A percentile compares a stretch with the other conserved stretches of the same genome.
phyloP scores from a whole-genome alignment of 176 grass and related monocot species.

The Chloris gayana region DNA sequence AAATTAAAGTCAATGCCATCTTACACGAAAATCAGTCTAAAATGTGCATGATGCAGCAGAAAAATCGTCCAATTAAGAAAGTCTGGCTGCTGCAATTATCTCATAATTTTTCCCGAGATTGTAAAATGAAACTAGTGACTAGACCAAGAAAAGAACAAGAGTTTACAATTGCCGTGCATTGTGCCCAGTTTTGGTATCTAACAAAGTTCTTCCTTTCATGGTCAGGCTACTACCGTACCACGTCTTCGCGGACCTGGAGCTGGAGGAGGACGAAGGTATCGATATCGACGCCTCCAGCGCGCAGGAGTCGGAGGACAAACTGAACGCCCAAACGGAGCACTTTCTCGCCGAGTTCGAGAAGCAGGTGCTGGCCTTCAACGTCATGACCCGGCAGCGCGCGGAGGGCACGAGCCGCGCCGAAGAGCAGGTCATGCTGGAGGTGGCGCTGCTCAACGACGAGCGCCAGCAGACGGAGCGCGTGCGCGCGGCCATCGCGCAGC shows the following conservation, averaged over 20 bases:
- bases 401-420: slow-evolving; percentile 18
- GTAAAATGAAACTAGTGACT: too few species aligned
- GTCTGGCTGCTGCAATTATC: neutral
- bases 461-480: neutral
- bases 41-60: neutral
- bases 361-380: slow-evolving; percentile 47
- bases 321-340: neutral
- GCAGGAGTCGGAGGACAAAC: neutral
- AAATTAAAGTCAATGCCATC: neutral
- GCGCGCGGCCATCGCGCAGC: slow-evolving; percentile 3
- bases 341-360: slow-evolving; percentile 32
- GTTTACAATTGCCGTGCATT: neutral
- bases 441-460: slow-evolving; percentile 19
- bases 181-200: neutral
- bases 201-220: neutral
- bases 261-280: neutral
- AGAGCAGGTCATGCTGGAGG: slow-evolving; percentile 23
- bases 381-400: neutral
- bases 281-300: neutral
- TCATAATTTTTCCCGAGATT: neutral
- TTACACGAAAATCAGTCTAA: neutral
- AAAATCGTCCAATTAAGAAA: neutral
- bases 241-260: slow-evolving; percentile 39
- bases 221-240: slow-evolving; percentile 54
- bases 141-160: too few species aligned